Conservation (phyloP, 495 filamentous ascomycete species). For the Penicillium riverlandense region DNA sequence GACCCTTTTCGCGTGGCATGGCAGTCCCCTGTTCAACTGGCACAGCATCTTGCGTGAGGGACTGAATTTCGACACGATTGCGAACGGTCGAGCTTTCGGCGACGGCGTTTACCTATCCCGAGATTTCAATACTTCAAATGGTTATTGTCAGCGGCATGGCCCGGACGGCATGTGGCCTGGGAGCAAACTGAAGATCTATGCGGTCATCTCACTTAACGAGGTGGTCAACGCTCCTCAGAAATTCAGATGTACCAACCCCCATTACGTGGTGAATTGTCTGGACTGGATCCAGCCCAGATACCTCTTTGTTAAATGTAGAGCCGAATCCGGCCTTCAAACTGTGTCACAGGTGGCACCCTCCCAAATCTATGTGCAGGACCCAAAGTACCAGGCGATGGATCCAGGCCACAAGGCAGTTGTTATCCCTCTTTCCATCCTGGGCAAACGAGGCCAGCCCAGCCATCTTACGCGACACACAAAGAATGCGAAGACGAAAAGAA, state of each 20-base stretch:
- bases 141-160: constrained; percentile 36
- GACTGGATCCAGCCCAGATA: constrained; percentile 94
- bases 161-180: constrained; percentile 48
- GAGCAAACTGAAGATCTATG: constrained; percentile 50
- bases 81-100: constrained; percentile 65
- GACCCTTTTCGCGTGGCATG: constrained; percentile 80
- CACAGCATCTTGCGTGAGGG: constrained; percentile 84
- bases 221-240: constrained; percentile 68
- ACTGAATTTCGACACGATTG: constrained; percentile 57
- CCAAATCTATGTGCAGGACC: neutral
- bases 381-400: neutral
- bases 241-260: constrained; percentile 47
- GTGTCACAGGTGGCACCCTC: neutral
- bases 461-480: too few species aligned
- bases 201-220: constrained; percentile 75
- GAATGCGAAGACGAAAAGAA: too few species aligned
- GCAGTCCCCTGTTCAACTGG: constrained; percentile 74
- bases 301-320: constrained; percentile 54
- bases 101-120: constrained; percentile 77
- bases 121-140: constrained; percentile 46
- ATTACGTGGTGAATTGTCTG: constrained; percentile 66
- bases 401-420: too few species aligned
- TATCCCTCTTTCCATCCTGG: too few species aligned
- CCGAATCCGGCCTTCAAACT: neutral
- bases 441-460: too few species aligned